Base-by-base conservation (phyloP, 306 rosid species). In the Arachis stenosperma region DNA sequence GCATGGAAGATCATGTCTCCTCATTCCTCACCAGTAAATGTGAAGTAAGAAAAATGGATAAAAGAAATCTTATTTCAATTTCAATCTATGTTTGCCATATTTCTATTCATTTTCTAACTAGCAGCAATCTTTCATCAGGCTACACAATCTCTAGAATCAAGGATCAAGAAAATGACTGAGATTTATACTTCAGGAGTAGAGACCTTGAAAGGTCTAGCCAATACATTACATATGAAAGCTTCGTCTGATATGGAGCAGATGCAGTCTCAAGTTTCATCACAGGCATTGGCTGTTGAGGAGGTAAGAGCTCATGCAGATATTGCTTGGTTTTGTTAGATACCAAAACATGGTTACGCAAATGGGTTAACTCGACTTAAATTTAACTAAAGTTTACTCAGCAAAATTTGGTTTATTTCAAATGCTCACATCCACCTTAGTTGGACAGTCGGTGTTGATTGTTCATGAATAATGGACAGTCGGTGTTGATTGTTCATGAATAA, bases 161-260 rank as follows among this genome's bases (percentile, higher is more conserved):
- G 84, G 85, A 78, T 93, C 81, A 79, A 81, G 65, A 88, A 89
- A 82, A 89, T 93, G 90, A 39, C 86, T 5, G 82, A 81, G 76
- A 86, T 86, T 51, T 90, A 83, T 69, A 79, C 81, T 75, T 86
- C 85, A n/a, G 98, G 98, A 80, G 78, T 75, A 73, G 82, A 78
- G 46, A 54, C 84, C 61, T 75, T 93, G 82, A 87, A 85, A 81
- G 89, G 85, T 57, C 83, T 93, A 58, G 75, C 85, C 60, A 71
- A 83, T 76, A 74, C 89, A 73, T 73, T 93, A 75, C 85, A 90
- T 67, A 64, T 30, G 78, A 89, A 90, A 81, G 86, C 90, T 81
- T 86, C 98, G 5, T 77, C 86, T 69, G 90, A 89, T 71, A 81
- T 87, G 76, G 89, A 85, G 75, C 89, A 87, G 70, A 86, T 90